Percentiles rank a stretch among this genome's conserved stretches.
phyloP scores from a whole-genome alignment of 371 early-diverging fungal species.

The Syncephalastrum sp. region DNA sequence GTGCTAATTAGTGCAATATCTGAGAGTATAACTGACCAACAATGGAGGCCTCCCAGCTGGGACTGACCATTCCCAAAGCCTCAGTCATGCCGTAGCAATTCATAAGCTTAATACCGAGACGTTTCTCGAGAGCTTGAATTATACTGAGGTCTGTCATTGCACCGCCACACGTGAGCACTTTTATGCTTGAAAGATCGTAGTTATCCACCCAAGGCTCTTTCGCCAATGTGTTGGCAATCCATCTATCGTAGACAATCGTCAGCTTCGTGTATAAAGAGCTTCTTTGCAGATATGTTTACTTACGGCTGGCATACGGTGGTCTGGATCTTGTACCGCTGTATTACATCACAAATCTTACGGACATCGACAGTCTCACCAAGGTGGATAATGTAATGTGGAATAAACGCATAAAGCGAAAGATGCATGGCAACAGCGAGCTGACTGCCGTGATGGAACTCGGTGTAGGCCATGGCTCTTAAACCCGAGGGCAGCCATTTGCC shows the following conservation, averaged over 20 bases:
- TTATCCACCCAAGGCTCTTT: conserved; percentile 61
- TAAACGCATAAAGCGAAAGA: background rate
- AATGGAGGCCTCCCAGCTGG: no score
- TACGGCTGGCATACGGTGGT: background rate
- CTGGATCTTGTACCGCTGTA: background rate
- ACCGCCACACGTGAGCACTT: conserved; percentile 60
- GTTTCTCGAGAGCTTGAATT: conserved; percentile 37
- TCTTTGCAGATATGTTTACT: no score
- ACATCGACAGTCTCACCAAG: background rate
- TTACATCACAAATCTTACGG: background rate
- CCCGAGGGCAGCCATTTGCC: no score
- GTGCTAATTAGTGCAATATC: no score
- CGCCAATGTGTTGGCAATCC: conserved; percentile 33
- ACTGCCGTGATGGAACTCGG: conserved; percentile 1
- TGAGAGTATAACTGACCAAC: no score
- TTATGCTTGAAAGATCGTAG: conserved; percentile 56
- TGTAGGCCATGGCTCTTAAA: background rate
- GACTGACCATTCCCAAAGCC: no score
- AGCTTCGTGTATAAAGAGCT: no score
- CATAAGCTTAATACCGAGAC: conserved; percentile 7
- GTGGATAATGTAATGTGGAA: background rate
- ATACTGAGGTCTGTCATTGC: conserved; percentile 73
- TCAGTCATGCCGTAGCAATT: no score
- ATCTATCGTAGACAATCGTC: background rate
- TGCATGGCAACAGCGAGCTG: background rate